phyloP scores from a whole-genome alignment of 345 rosid genomes.

The Erucastrum elatum region DNA sequence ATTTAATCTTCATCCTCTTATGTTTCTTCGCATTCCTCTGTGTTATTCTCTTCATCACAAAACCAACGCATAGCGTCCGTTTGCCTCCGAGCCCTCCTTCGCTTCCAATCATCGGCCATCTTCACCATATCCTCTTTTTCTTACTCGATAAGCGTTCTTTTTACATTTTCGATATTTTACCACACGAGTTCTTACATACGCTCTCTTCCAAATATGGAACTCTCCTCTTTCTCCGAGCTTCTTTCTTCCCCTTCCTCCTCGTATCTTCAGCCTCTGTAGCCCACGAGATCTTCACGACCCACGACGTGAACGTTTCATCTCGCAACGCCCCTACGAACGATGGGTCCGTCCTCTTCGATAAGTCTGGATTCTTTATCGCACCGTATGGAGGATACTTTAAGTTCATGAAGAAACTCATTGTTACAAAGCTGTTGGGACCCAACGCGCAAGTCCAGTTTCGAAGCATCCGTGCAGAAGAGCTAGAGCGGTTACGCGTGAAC shows the following conservation, averaged over 20 bases:
- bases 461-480: background rate
- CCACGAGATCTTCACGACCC: background rate
- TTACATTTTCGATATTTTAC: background rate
- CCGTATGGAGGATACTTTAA: background rate
- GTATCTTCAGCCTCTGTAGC: constrained; percentile 1
- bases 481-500: background rate
- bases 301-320: constrained; percentile 8
- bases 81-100: constrained; percentile 1
- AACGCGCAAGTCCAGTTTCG: background rate
- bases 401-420: constrained; percentile 8
- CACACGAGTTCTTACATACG: background rate
- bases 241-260: background rate
- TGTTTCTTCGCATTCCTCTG: background rate
- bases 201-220: constrained; percentile 4
- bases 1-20: background rate
- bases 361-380: background rate
- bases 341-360: background rate
- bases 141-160: background rate
- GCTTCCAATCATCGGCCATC: constrained; percentile 12
- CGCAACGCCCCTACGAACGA: background rate
- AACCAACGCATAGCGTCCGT: background rate
- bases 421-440: background rate
- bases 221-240: background rate
- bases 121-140: background rate
- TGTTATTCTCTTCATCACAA: background rate